These are phyloP conservation scores for Anthostomella pinea DNA, from an alignment of 2,329 filamentous ascomycete genomes.

Conservation along the genomic window DNA sequence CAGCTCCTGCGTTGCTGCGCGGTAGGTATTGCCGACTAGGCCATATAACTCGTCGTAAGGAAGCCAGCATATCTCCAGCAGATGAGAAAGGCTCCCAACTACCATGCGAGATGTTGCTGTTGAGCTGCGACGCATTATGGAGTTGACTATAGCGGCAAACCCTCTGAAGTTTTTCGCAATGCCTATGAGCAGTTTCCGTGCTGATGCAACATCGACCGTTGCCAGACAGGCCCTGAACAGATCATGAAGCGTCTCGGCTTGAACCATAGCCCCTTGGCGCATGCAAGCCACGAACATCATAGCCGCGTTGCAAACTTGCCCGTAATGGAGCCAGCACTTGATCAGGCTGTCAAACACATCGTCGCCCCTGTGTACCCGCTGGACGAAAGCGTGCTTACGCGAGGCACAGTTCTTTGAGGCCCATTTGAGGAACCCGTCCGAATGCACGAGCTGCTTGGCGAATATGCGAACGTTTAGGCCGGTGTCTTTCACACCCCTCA, in stretches of 20 bases:
- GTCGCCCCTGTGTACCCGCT: conserved; percentile 38
- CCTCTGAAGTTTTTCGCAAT: conserved; percentile 20
- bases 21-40: conserved; percentile 6
- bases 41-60: conserved; percentile 15
- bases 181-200: conserved; percentile 23
- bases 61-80: conserved; percentile 25
- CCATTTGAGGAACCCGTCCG: conserved; percentile 24
- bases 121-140: conserved; percentile 14
- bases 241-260: conserved; percentile 23
- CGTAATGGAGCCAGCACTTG: conserved; percentile 47
- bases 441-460: conserved; percentile 27
- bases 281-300: conserved; percentile 29
- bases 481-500: conserved; percentile 41
- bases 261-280: conserved; percentile 18
- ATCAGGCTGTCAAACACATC: conserved; percentile 46
- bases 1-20: conserved; percentile 5
- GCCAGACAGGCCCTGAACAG: conserved; percentile 25
- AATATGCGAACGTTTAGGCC: conserved; percentile 24
- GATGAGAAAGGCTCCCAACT: conserved; percentile 19
- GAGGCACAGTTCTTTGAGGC: conserved; percentile 29
- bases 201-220: conserved; percentile 17
- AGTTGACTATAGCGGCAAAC: conserved; percentile 20
- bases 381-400: conserved; percentile 30
- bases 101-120: conserved; percentile 14
- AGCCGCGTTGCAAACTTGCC: conserved; percentile 24